These are phyloP conservation scores for Nevesoporus exiguus DNA, from an alignment of 768 basidiomycete genomes.

Conservation along the genomic window DNA sequence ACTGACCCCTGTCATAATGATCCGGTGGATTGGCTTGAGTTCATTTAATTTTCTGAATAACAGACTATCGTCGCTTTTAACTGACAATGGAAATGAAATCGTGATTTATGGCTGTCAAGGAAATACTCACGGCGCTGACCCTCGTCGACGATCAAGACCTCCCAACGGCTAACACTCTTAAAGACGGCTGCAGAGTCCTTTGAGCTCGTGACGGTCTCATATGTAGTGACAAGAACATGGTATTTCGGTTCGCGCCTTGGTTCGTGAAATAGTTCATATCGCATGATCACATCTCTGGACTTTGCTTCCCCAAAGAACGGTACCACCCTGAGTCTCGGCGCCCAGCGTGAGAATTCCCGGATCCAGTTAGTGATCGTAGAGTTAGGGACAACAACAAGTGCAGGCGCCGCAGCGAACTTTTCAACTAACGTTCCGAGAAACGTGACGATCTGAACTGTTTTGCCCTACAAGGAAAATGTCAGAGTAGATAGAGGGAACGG, in stretches of 20 bases:
- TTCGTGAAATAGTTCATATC: conserved; percentile 75
- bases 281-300: conserved; percentile 74
- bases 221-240: conserved; percentile 91
- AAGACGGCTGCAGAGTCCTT: conserved; percentile 76
- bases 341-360: conserved; percentile 82
- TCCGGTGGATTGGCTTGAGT: conserved; percentile 70
- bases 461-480: conserved; percentile 50
- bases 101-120: not conserved
- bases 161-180: conserved; percentile 85
- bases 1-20: conserved; percentile 85
- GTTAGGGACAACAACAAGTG: conserved; percentile 91
- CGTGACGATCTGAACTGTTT: conserved; percentile 88
- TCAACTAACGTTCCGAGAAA: conserved; percentile 68
- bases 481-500: not conserved
- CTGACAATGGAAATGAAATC: conserved; percentile 38
- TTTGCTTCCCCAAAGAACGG: conserved; percentile 83
- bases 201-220: conserved; percentile 71
- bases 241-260: conserved; percentile 57
- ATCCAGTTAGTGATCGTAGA: conserved; percentile 96
- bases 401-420: conserved; percentile 64
- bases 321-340: conserved; percentile 67
- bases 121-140: conserved; percentile 75
- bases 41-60: conserved; percentile 83
- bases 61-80: conserved; percentile 77
- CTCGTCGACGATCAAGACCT: conserved; percentile 90